Evolutionary conservation across 768 basidiomycete genomes (phyloP), one percentile per base, ranked within the genome.

Genomic region (Hysterangium stoloniferum): DNA sequence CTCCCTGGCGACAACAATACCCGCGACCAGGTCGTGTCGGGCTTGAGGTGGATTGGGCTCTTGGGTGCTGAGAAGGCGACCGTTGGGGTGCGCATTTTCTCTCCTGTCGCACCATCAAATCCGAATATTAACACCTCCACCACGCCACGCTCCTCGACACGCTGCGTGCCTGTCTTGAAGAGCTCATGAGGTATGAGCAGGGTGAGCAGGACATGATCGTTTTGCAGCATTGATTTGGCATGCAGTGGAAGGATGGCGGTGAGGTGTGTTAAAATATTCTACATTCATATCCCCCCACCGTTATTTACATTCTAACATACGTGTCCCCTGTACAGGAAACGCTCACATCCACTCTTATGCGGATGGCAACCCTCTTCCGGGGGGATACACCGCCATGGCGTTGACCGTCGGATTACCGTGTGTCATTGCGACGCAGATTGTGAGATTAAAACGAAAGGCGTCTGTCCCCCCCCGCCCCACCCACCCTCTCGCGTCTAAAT

Each of bases 211-310:
- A 99, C 66, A 79, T 98, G 54, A 89, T 99, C 54, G 90, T 98
- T 83, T 80, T 99, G 48, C 95, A 97, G 70, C 95, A 99, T 78
- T 95, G 94, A 72, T 98, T 99, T 64, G 70, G 90, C 58, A 83
- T 98, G 32, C 83, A 93, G 63, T 87, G 86, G 78, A 74, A 77
- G 29, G 90, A 97, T 61, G 93, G 95, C 41, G 75, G 68, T 42
- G 71, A 77, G 68, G 84, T 82, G 54, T 45, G 76, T 58, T 40
- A 31, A 7, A 4, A n/a, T 32, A 31, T 1, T 6, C 17, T 1
- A 4, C 4, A 4, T 24, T 4, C 20, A 13, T 4, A 2, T 32
- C 15, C 28, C 13, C n/a, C 25, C n/a, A n/a, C n/a, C n/a, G n/a
- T 5, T 17, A 15, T 6, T 17, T 9, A 25, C 28, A 9, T 5